Evolutionary conservation across 2,329 filamentous ascomycete species (phyloP).

Genomic region (Hypomyces perniciosus): DNA sequence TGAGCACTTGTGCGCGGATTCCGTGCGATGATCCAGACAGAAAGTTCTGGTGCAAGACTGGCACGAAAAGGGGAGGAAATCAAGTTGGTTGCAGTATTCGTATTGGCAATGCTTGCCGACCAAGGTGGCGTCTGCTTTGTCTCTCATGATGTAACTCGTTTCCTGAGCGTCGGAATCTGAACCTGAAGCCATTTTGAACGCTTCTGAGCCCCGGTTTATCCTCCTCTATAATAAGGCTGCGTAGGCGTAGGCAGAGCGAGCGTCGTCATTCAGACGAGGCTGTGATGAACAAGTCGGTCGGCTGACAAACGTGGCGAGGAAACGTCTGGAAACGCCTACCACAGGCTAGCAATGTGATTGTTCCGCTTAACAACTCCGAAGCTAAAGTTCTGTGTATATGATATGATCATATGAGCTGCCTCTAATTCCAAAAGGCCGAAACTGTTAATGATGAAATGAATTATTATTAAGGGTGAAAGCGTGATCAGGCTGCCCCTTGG

Average conservation of each 20-base stretch:
- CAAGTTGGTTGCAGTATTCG: constrained; percentile 86
- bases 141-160: constrained; percentile 66
- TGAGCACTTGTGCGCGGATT: constrained; percentile 67
- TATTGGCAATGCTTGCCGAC: constrained; percentile 90
- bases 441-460: neutral
- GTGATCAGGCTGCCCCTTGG: too few species aligned
- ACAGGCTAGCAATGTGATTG: neutral
- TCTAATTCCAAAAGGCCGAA: too few species aligned
- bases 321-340: constrained; percentile 29
- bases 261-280: constrained; percentile 21
- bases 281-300: neutral
- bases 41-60: constrained; percentile 80
- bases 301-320: constrained; percentile 18
- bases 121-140: constrained; percentile 67
- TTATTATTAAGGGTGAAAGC: too few species aligned
- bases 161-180: constrained; percentile 36
- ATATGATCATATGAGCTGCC: too few species aligned
- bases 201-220: neutral
- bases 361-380: neutral
- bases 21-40: constrained; percentile 90
- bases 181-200: constrained; percentile 47
- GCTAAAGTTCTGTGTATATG: neutral
- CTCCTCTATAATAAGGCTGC: constrained; percentile 14
- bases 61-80: constrained; percentile 93
- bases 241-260: constrained; percentile 21